Evolutionary conservation across 495 filamentous ascomycete species (phyloP).

Genomic region (Hypoxylon trugodes): DNA sequence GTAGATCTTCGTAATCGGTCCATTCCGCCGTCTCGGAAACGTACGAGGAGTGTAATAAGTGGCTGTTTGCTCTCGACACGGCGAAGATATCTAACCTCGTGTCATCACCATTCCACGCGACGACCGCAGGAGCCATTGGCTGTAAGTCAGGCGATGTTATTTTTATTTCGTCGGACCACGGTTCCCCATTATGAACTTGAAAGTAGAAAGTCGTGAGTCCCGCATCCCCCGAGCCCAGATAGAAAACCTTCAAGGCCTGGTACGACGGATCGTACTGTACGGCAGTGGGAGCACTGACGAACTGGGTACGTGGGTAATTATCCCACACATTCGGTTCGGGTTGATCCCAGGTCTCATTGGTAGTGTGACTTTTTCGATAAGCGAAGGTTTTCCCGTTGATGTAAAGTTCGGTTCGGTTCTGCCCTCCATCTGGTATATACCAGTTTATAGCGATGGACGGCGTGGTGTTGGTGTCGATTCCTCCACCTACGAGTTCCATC

Average conservation of each 20-base stretch:
- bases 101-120: constrained; percentile 20
- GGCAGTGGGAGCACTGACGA: neutral
- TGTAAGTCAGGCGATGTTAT: constrained; percentile 11
- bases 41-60: constrained; percentile 20
- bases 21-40: constrained; percentile 5
- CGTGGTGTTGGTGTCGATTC: neutral
- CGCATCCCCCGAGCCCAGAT: neutral
- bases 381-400: constrained; percentile 1
- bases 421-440: neutral
- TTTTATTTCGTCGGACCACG: neutral
- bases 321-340: neutral
- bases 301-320: neutral
- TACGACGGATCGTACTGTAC: neutral
- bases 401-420: constrained; percentile 12
- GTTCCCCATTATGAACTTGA: constrained; percentile 1
- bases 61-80: constrained; percentile 15
- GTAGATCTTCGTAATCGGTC: constrained; percentile 17
- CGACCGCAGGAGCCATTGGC: constrained; percentile 10
- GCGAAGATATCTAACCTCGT: constrained; percentile 19
- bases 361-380: constrained; percentile 2
- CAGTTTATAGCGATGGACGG: constrained; percentile 10
- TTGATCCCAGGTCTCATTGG: neutral
- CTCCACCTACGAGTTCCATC: constrained; percentile 16
- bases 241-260: constrained; percentile 7
- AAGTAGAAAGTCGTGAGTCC: constrained; percentile 5